These are phyloP conservation scores for Tuber calosporum DNA, from an alignment of 495 filamentous ascomycete genomes.

Conservation along the genomic window DNA sequence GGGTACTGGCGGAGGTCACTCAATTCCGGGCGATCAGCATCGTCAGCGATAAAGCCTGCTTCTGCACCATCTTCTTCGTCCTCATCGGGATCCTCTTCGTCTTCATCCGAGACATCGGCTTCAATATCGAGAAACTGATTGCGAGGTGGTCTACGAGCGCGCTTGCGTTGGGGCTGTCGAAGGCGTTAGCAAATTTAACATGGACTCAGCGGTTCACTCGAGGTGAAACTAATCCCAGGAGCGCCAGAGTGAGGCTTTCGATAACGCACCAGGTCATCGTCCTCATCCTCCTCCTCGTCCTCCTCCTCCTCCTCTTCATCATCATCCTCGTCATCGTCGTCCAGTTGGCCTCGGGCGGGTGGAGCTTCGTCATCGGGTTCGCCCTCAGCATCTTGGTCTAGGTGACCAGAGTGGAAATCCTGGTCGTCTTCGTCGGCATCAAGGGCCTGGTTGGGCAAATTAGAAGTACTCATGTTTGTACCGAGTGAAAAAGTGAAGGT, in stretches of 20 bases:
- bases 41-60: constrained; percentile 74
- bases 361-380: constrained; percentile 38
- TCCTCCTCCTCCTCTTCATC: constrained; percentile 51
- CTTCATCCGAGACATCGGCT: constrained; percentile 79
- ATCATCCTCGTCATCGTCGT: constrained; percentile 45
- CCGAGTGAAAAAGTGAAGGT: not conserved
- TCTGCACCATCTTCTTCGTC: constrained; percentile 82
- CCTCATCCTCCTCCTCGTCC: constrained; percentile 53
- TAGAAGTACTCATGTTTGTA: constrained; percentile 29
- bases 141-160: constrained; percentile 55
- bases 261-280: constrained; percentile 46
- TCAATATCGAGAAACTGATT: constrained; percentile 89
- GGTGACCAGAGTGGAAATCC: constrained; percentile 32
- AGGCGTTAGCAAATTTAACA: not conserved
- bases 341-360: constrained; percentile 12
- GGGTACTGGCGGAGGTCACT: constrained; percentile 52
- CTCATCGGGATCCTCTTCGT: constrained; percentile 83
- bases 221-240: constrained; percentile 14
- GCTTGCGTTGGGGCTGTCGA: constrained; percentile 51
- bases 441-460: constrained; percentile 19
- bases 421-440: constrained; percentile 41
- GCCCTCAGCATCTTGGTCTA: constrained; percentile 36
- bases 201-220: not conserved
- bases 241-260: constrained; percentile 1
- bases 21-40: constrained; percentile 65